Base-by-base conservation (phyloP, 768 basidiomycete species). In the Boletus rubescentipes region DNA sequence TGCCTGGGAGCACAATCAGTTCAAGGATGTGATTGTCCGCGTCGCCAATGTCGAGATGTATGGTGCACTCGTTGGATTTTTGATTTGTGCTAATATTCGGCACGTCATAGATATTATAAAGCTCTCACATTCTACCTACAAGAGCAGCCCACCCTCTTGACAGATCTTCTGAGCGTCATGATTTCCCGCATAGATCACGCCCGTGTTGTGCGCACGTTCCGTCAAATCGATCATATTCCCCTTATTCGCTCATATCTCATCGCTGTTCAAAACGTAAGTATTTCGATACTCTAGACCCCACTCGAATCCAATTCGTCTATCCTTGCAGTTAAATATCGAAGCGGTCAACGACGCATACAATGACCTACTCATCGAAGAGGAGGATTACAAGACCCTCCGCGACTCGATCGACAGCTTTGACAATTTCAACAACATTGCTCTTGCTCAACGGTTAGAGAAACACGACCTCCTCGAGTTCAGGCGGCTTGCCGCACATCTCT, bases 1-100 rank as follows among this genome's bases (percentile, higher is more conserved):
- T 72, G 93, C 94, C 45, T 99, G 95, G 95, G 97, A 99, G 53
- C 97, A 99, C 76, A 95, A 93, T 65, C 96, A 98, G 71, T 99
- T 99, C 86, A 98, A 98, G 80, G 97, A 98, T 62, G 87, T 97
- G 53, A 82, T 97, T 51, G 91, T 98, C 66, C 91, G 95, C 55
- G 95, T 90, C 20, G 96, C 97, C 44, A 99, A 99, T 66, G 84
- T 98, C 57, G 97, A 99, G 75, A 98, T 99, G 91, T 91, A 71
- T 55, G 84, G 61, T 23, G 2, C 46, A 46, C 5, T 35, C 26
- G 37, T 12, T 35, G 7, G 14, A 46, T 40, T 10, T 21, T 35
- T 21, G 18, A 31, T 5, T 7, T 46, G 2, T 18, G 21, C 55
- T 68, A 5, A 69, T 8, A 7, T 47, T 34, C 0, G 34, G 43